Conservation (phyloP, 208 protist species). For the Acanthamoeba sp. region DNA sequence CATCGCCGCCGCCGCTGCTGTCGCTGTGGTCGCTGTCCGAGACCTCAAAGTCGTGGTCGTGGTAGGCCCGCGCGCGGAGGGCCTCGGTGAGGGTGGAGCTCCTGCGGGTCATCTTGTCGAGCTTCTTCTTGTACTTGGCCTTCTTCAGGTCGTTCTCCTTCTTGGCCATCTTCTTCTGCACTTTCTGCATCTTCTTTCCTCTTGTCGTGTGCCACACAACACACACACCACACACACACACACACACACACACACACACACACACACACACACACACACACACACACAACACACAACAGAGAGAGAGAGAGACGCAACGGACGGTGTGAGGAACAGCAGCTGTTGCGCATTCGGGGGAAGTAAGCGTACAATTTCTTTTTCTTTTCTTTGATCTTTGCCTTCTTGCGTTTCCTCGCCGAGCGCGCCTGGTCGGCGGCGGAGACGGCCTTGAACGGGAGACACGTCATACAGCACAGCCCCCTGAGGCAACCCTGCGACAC, state of each 20-base stretch:
- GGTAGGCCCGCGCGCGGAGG: neutral
- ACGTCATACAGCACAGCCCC: neutral
- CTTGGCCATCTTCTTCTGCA: conserved; percentile 17
- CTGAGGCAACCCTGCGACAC: neutral
- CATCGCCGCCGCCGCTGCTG: neutral
- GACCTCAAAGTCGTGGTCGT: neutral
- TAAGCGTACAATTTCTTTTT: conserved; percentile 23
- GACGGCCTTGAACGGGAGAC: neutral
- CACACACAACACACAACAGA: too few species aligned
- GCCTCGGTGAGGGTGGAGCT: neutral
- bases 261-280: too few species aligned
- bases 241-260: too few species aligned
- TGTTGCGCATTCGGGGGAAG: neutral
- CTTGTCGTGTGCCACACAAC: neutral
- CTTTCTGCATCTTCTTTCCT: conserved; percentile 3
- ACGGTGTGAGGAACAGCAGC: neutral
- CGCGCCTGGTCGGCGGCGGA: neutral
- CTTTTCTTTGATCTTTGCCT: neutral
- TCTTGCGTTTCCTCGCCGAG: neutral
- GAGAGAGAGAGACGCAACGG: too few species aligned
- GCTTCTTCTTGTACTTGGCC: conserved; percentile 41
- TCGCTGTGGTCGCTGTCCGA: neutral
- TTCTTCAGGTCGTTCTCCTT: conserved; percentile 36
- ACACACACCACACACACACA: too few species aligned
- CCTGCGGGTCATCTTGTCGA: neutral